Evolutionary conservation across 1,284 basidiomycete genomes (phyloP).

Genomic region (Trichosporon sp.): DNA sequence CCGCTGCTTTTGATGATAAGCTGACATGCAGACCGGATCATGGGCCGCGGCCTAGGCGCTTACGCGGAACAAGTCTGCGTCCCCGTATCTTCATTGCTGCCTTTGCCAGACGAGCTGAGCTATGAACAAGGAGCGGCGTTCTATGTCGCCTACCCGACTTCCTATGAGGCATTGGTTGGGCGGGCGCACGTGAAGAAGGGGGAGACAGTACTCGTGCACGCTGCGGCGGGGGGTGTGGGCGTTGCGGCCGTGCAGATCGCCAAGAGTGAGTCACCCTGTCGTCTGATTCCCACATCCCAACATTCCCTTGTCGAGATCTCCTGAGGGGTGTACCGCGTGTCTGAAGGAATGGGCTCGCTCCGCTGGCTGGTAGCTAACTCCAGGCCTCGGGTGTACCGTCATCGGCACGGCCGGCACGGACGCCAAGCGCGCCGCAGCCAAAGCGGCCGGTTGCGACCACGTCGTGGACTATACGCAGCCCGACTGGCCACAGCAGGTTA

Average conservation of each 20-base stretch:
- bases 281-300: too few species aligned
- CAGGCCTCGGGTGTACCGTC: conserved; percentile 54
- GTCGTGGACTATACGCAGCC: conserved; percentile 56
- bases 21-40: conserved; percentile 67
- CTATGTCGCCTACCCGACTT: conserved; percentile 31
- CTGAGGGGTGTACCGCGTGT: too few species aligned
- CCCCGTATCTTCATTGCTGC: conserved; percentile 61
- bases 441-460: conserved; percentile 54
- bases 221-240: conserved; percentile 84
- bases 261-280: conserved; percentile 58
- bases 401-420: conserved; percentile 57
- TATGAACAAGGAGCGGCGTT: conserved; percentile 65
- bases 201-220: conserved; percentile 84
- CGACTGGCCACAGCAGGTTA: conserved; percentile 58
- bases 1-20: not conserved
- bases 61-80: conserved; percentile 73
- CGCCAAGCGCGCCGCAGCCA: conserved; percentile 55
- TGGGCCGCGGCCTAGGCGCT: conserved; percentile 74
- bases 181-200: conserved; percentile 74
- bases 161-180: conserved; percentile 81
- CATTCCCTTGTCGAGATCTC: too few species aligned
- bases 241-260: conserved; percentile 86
- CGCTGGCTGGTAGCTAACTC: too few species aligned
- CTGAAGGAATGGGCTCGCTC: too few species aligned
- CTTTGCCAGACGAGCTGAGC: conserved; percentile 66